phyloP scores from a whole-genome alignment of 192 early-diverging fungal genomes.

The Coemansia sp. region DNA sequence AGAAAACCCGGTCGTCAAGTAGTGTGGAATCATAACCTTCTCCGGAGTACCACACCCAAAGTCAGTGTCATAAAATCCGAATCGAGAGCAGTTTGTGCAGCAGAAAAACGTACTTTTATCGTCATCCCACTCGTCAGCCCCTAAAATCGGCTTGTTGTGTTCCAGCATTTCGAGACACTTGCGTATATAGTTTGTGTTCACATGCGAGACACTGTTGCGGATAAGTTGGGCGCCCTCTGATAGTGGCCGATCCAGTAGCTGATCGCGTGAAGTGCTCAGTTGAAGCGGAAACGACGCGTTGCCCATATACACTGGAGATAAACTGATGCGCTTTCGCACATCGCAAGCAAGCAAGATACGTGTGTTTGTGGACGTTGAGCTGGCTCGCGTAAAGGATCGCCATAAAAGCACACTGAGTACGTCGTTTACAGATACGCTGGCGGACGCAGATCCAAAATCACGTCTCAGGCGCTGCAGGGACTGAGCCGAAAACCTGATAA shows the following conservation, averaged over 20 bases:
- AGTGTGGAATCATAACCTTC: slow-evolving; percentile 13
- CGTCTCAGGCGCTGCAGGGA: slow-evolving; percentile 1
- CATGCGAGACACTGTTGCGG: slow-evolving; percentile 2
- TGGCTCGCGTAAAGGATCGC: slow-evolving; percentile 12
- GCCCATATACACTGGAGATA: slow-evolving; percentile 13
- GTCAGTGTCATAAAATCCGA: slow-evolving; percentile 14
- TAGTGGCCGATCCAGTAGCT: slow-evolving; percentile 1
- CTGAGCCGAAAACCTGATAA: slow-evolving; percentile 7
- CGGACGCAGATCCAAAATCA: not conserved
- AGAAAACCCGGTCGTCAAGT: slow-evolving; percentile 18
- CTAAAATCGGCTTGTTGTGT: slow-evolving; percentile 3
- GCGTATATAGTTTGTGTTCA: slow-evolving; percentile 6
- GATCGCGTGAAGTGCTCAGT: not conserved
- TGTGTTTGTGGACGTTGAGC: not conserved
- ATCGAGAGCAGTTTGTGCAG: slow-evolving; percentile 21
- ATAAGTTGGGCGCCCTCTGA: not conserved
- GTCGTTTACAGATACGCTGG: slow-evolving; percentile 10
- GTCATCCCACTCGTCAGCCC: not conserved
- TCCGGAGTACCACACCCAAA: slow-evolving; percentile 18
- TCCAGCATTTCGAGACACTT: slow-evolving; percentile 11
- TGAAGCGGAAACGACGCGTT: slow-evolving; percentile 20
- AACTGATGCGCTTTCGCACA: slow-evolving; percentile 7
- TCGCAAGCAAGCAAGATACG: slow-evolving; percentile 18
- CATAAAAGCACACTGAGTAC: slow-evolving; percentile 14
- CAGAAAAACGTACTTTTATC: slow-evolving; percentile 15